Percentiles rank a stretch among this genome's conserved stretches.
phyloP scores from a whole-genome alignment of 2,329 filamentous ascomycete genomes.

The Apiospora pterosperma region DNA sequence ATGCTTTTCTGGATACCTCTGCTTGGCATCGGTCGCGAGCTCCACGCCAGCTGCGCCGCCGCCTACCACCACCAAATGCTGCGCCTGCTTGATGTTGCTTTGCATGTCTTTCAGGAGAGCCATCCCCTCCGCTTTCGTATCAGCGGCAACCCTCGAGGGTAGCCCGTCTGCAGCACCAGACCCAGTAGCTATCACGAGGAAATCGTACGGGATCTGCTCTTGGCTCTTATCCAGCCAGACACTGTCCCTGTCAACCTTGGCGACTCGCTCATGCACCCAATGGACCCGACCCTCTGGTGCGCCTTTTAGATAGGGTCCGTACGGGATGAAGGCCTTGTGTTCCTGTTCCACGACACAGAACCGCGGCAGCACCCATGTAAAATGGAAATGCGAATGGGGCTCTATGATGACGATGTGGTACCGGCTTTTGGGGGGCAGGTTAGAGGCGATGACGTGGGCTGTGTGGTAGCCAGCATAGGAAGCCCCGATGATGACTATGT shows the following conservation, averaged over 20 bases:
- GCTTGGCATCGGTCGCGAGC: conserved; percentile 57
- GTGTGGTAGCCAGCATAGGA: conserved; percentile 55
- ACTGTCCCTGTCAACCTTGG: conserved; percentile 29
- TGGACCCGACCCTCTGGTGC: conserved; percentile 30
- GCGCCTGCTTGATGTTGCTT: conserved; percentile 37
- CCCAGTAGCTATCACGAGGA: conserved; percentile 56
- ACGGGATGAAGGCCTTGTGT: conserved; percentile 59
- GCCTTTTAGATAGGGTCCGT: conserved; percentile 37
- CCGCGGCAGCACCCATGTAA: conserved; percentile 57
- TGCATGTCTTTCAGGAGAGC: conserved; percentile 44
- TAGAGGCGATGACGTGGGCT: conserved; percentile 43
- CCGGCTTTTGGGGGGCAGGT: conserved; percentile 41
- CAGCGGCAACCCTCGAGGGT: conserved; percentile 44
- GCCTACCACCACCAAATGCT: conserved; percentile 48
- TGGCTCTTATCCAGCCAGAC: conserved; percentile 39
- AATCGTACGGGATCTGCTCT: conserved; percentile 48
- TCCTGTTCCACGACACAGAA: conserved; percentile 55
- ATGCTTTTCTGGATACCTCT: conserved; percentile 50
- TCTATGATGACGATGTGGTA: conserved; percentile 56
- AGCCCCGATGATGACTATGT: conserved; percentile 54
- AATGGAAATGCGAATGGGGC: conserved; percentile 58
- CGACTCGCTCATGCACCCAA: conserved; percentile 42
- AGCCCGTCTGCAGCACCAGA: conserved; percentile 38
- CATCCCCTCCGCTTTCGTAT: conserved; percentile 40
- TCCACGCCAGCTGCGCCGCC: conserved; percentile 62